A percentile compares a stretch with the other conserved stretches of the same genome.
phyloP scores from a whole-genome alignment of 768 basidiomycete species.

The Termitomyces sp. region DNA sequence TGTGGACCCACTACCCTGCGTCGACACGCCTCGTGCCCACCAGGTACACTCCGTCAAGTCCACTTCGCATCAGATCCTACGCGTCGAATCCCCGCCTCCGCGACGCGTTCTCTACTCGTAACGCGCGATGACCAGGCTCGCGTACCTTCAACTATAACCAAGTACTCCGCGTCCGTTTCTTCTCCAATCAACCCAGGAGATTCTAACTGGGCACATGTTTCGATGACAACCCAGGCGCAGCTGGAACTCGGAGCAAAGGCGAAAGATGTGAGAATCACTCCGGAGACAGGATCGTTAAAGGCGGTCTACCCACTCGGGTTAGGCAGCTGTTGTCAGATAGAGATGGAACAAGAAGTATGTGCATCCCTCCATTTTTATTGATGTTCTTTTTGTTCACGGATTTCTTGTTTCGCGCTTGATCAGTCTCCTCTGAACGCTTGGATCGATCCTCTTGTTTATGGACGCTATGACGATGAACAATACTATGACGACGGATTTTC shows the following conservation, averaged over 20 bases:
- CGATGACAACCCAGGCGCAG: neutral
- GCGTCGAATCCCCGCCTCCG: neutral
- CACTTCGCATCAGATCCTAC: neutral
- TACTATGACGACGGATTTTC: neutral
- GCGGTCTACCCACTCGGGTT: neutral
- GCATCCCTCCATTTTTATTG: too few species aligned
- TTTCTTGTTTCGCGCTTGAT: neutral
- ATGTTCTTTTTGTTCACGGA: neutral
- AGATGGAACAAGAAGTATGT: neutral
- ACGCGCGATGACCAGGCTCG: slow-evolving; percentile 2
- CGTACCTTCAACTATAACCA: neutral
- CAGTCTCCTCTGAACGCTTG: neutral
- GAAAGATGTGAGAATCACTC: neutral
- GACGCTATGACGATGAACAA: neutral
- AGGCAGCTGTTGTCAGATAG: neutral
- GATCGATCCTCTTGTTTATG: neutral
- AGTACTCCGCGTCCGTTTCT: neutral
- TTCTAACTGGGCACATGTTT: neutral
- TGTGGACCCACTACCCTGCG: neutral
- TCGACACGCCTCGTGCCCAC: slow-evolving; percentile 1
- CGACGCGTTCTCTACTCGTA: neutral
- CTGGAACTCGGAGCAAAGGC: neutral
- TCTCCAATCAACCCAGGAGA: neutral
- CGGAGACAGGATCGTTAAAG: neutral
- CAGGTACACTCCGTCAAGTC: neutral